These are phyloP conservation scores for Penicillium nucicola DNA, from an alignment of 495 filamentous ascomycete genomes.

Conservation along the genomic window DNA sequence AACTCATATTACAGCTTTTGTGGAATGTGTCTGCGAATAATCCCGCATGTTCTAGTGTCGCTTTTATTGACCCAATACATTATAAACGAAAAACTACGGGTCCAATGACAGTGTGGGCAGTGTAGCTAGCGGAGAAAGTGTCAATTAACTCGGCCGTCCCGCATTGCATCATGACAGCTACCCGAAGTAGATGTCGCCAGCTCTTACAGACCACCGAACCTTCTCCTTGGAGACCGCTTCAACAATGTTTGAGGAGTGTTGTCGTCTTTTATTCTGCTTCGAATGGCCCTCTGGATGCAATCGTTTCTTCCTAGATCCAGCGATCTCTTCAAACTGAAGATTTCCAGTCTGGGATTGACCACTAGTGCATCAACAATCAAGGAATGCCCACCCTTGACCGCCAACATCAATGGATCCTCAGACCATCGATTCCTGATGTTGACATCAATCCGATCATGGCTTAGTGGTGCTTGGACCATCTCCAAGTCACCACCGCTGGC, in stretches of 20 bases:
- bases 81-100: no score
- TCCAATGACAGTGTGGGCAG: no score
- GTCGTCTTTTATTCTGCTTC: background rate
- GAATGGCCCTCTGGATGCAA: conserved; percentile 3
- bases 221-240: background rate
- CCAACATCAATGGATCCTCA: conserved; percentile 4
- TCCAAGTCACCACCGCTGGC: conserved; percentile 5
- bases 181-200: background rate
- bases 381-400: background rate
- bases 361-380: conserved; percentile 1
- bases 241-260: background rate
- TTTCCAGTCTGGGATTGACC: background rate
- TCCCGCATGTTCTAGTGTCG: no score
- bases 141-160: background rate
- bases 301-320: background rate
- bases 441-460: conserved; percentile 3
- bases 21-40: no score
- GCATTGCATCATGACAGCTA: conserved; percentile 1
- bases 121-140: no score
- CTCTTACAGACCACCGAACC: background rate
- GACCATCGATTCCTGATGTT: conserved; percentile 4
- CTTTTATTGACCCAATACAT: no score
- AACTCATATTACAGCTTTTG: no score
- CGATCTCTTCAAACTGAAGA: conserved; percentile 1
- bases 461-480: conserved; percentile 6